These are phyloP conservation scores for Rhodotorula paludigena DNA, from an alignment of 768 basidiomycete genomes.

Conservation along the genomic window DNA sequence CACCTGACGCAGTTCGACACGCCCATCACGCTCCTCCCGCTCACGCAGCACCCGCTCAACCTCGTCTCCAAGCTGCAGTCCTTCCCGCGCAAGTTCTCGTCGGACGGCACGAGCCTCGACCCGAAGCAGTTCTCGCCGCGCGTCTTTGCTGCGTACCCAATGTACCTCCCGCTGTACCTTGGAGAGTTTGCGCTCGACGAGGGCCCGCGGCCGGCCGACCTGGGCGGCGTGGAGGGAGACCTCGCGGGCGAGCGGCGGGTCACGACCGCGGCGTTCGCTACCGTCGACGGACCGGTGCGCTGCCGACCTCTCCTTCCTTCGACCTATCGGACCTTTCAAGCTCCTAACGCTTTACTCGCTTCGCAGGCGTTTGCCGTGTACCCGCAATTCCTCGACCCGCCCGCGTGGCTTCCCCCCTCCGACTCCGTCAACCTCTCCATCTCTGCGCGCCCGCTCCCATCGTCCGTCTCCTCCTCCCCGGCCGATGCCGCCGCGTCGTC, in stretches of 20 bases:
- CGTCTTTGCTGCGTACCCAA: slow-evolving; percentile 16
- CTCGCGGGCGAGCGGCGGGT: slow-evolving; percentile 9
- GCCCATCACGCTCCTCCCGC: slow-evolving; percentile 14
- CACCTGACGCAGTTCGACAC: slow-evolving; percentile 1
- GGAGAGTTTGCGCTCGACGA: slow-evolving; percentile 27
- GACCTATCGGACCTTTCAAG: too few species aligned
- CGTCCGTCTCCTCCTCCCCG: neutral
- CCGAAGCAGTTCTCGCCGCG: slow-evolving; percentile 4
- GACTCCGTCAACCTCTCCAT: slow-evolving; percentile 19
- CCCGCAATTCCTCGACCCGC: slow-evolving; percentile 12
- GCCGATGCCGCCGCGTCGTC: too few species aligned
- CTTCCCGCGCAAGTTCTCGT: slow-evolving; percentile 9
- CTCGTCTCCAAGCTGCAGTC: slow-evolving; percentile 9
- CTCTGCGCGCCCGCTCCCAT: slow-evolving; percentile 1
- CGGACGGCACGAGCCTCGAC: slow-evolving; percentile 9
- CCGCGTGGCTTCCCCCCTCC: slow-evolving; percentile 15
- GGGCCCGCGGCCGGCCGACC: too few species aligned
- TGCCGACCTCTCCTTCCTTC: neutral
- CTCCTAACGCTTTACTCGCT: neutral
- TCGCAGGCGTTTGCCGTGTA: slow-evolving; percentile 17
- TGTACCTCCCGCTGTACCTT: slow-evolving; percentile 22
- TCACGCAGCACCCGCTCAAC: slow-evolving; percentile 21
- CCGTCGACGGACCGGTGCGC: slow-evolving; percentile 5
- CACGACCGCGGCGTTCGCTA: slow-evolving; percentile 25
- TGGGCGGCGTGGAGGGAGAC: neutral